Conservation (phyloP, 805 yeast genomes). For the Ogataea nakhonphanomensis region DNA sequence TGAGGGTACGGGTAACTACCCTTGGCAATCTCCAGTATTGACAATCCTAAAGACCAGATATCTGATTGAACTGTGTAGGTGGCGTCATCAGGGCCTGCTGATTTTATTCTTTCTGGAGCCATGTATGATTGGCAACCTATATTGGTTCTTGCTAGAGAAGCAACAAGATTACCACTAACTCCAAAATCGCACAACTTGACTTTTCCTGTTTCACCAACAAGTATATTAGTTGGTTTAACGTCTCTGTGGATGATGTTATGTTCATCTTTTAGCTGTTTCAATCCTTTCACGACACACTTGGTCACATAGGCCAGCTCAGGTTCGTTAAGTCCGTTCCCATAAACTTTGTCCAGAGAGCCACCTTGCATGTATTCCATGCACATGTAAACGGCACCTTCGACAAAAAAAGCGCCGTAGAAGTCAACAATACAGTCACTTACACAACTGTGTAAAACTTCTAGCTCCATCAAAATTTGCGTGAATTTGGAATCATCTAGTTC, state of each 20-base stretch:
- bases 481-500: slow-evolving; percentile 94
- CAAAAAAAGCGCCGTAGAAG: slow-evolving; percentile 95
- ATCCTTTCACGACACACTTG: slow-evolving; percentile 74
- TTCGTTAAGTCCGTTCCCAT: slow-evolving; percentile 73
- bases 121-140: slow-evolving; percentile 97
- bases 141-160: slow-evolving; percentile 90
- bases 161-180: slow-evolving; percentile 91
- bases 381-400: slow-evolving; percentile 97
- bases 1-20: slow-evolving; percentile 97
- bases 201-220: slow-evolving; percentile 74
- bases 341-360: slow-evolving; percentile 85
- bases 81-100: slow-evolving; percentile 66
- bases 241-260: slow-evolving; percentile 95
- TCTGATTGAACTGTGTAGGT: slow-evolving; percentile 93
- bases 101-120: slow-evolving; percentile 96
- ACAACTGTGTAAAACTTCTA: slow-evolving; percentile 90
- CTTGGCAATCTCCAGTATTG: slow-evolving; percentile 80
- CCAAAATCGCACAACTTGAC: slow-evolving; percentile 95
- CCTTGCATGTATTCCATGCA: slow-evolving; percentile 99
- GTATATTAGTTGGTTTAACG: slow-evolving; percentile 92
- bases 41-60: slow-evolving; percentile 90
- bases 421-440: slow-evolving; percentile 89
- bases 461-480: slow-evolving; percentile 92
- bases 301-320: slow-evolving; percentile 76
- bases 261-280: slow-evolving; percentile 78